These are phyloP conservation scores for Austropuccinia psidii DNA, from an alignment of 1,284 basidiomycete genomes.

Conservation along the genomic window DNA sequence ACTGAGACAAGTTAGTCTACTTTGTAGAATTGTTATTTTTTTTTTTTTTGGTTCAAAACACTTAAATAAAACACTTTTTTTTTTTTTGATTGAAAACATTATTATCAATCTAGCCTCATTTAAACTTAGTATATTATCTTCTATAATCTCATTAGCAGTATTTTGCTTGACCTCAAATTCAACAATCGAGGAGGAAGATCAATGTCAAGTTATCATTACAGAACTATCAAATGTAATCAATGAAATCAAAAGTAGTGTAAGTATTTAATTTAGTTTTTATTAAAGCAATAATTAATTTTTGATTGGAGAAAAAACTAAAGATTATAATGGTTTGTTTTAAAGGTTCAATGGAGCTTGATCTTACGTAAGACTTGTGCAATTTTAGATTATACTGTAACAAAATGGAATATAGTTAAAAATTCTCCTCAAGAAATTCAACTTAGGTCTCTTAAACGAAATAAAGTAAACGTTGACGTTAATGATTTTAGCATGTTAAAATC, in stretches of 20 bases:
- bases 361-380: conserved; percentile 10
- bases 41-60: not conserved
- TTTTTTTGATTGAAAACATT: not conserved
- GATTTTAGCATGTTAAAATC: not conserved
- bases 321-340: too few relatives aligned
- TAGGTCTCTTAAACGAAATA: not conserved
- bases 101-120: conserved; percentile 4
- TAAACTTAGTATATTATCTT: conserved; percentile 13
- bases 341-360: conserved; percentile 19
- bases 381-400: not conserved
- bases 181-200: not conserved
- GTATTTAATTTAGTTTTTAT: not conserved
- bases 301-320: not conserved
- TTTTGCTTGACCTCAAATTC: conserved; percentile 28
- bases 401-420: not conserved
- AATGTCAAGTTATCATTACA: not conserved
- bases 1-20: not conserved
- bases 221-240: conserved; percentile 7
- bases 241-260: not conserved
- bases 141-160: conserved; percentile 21
- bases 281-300: not conserved
- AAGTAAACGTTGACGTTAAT: not conserved
- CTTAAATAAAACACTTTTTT: not conserved
- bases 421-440: not conserved
- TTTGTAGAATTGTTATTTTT: not conserved